These are phyloP conservation scores for Euphorbia peplus DNA, from an alignment of 345 rosid genomes.

Conservation along the genomic window DNA sequence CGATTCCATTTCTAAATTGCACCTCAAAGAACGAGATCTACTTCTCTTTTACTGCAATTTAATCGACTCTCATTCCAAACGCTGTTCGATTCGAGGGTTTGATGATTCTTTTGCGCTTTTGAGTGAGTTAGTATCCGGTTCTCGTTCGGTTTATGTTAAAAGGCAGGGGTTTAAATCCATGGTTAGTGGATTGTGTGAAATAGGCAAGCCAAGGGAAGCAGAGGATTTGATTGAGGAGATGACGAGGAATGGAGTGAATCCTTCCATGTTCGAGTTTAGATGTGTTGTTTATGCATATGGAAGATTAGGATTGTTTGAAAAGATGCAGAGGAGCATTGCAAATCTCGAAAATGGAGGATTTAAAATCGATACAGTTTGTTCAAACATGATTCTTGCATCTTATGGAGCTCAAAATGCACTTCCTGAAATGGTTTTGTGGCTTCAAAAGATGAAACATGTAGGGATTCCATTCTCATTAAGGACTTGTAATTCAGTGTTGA, in stretches of 20 bases:
- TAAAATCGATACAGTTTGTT: constrained; percentile 55
- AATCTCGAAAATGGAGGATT: constrained; percentile 50
- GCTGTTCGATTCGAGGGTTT: constrained; percentile 47
- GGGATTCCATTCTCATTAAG: constrained; percentile 53
- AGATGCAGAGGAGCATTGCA: constrained; percentile 50
- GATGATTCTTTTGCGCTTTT: constrained; percentile 32
- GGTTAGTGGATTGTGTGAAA: constrained; percentile 60
- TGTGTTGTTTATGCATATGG: constrained; percentile 62
- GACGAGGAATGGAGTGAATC: constrained; percentile 41
- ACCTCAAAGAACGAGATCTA: constrained; percentile 52
- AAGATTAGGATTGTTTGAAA: constrained; percentile 54
- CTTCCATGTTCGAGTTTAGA: constrained; percentile 49
- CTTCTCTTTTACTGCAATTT: constrained; percentile 51
- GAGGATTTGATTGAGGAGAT: constrained; percentile 48
- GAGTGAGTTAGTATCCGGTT: constrained; percentile 33
- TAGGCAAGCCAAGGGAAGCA: constrained; percentile 59
- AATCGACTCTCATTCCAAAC: constrained; percentile 51
- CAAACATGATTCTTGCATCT: constrained; percentile 78
- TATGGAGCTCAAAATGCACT: constrained; percentile 61
- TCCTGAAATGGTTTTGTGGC: constrained; percentile 57
- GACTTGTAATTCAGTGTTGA: constrained; percentile 73
- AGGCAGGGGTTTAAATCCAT: constrained; percentile 59
- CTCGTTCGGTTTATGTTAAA: constrained; percentile 62
- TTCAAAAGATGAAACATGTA: constrained; percentile 44
- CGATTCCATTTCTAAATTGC: constrained; percentile 42